Evolutionary conservation across 371 early-diverging fungal species (phyloP), one percentile per base, ranked within the genome.

Genomic region (Rhizopus arrhizus): DNA sequence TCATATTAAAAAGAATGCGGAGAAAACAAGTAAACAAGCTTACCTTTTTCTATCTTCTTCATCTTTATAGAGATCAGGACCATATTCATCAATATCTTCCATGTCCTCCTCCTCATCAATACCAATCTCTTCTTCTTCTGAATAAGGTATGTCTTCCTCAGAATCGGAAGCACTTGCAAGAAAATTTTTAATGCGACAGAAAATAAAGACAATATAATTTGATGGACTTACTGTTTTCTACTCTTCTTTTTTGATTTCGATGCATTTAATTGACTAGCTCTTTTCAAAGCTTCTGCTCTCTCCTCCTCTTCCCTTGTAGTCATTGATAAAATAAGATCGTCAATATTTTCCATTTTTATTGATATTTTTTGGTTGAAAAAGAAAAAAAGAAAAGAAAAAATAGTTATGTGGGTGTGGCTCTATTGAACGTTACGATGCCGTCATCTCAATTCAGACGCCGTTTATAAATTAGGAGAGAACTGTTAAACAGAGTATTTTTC

Each of bases 11-110:
- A 22, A 22, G 22, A 22, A 22, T 22, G 22, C 22, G 22, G 22
- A 22, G 2, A 22, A 22, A 22, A 22, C 22, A 22, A 22, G 22
- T 22, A 22, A 22, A 22, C 22, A 22, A 2, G 22, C 22, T 22
- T 73, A 78, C 76, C 77, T 73, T 56, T 68, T 73, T 28, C 91
- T 78, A 74, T 92, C 92, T 47, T 89, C 84, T 53, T 88, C 87
- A 61, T 91, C 89, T 53, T 87, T 88, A 76, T 88, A 90, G 52
- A 86, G 70, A 58, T 91, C 91, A 5, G 86, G 84, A 7, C 88
- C 91, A 74, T 90, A 91, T 63, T 87, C 86, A 58, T 91, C 91
- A 15, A 87, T 66, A 6, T 79, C 82, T 41, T 81, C 83, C 40
- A 77, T 83, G 32, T 88, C 83, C 43, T 87, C 88, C 31, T 80